phyloP scores from a whole-genome alignment of 2,329 filamentous ascomycete genomes.

The Cladobotryum mycophilum region DNA sequence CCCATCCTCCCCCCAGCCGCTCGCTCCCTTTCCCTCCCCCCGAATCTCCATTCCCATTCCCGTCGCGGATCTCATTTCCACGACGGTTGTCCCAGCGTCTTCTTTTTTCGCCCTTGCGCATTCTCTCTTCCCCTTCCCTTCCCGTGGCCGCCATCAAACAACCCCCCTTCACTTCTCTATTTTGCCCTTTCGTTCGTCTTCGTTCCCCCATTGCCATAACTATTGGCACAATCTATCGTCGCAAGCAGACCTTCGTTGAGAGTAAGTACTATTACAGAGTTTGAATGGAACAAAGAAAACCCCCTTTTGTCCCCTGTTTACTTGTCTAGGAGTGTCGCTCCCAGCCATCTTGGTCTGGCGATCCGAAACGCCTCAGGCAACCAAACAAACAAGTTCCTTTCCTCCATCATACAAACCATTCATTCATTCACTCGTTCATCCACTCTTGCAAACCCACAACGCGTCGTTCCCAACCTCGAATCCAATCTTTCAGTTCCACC shows the following conservation, averaged over 20 bases:
- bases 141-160: not conserved
- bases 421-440: too few species aligned
- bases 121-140: slow-evolving; percentile 11
- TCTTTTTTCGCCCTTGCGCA: slow-evolving; percentile 7
- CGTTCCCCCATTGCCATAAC: slow-evolving; percentile 11
- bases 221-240: slow-evolving; percentile 13
- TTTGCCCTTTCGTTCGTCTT: slow-evolving; percentile 13
- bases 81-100: slow-evolving; percentile 7
- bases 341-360: not conserved
- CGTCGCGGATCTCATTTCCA: slow-evolving; percentile 14
- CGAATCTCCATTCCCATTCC: slow-evolving; percentile 9
- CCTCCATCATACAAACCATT: not conserved
- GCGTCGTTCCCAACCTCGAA: too few species aligned
- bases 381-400: not conserved
- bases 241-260: slow-evolving; percentile 10
- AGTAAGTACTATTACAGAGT: not conserved
- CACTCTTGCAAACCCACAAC: too few species aligned
- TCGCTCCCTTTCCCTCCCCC: slow-evolving; percentile 9
- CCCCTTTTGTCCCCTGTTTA: not conserved
- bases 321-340: not conserved
- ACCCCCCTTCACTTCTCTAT: slow-evolving; percentile 11
- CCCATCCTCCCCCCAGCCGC: slow-evolving; percentile 6
- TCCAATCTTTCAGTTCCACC: not conserved
- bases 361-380: not conserved
- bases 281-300: not conserved